Evolutionary conservation across 371 early-diverging fungal genomes (phyloP).

Genomic region (Ordospora colligata): DNA sequence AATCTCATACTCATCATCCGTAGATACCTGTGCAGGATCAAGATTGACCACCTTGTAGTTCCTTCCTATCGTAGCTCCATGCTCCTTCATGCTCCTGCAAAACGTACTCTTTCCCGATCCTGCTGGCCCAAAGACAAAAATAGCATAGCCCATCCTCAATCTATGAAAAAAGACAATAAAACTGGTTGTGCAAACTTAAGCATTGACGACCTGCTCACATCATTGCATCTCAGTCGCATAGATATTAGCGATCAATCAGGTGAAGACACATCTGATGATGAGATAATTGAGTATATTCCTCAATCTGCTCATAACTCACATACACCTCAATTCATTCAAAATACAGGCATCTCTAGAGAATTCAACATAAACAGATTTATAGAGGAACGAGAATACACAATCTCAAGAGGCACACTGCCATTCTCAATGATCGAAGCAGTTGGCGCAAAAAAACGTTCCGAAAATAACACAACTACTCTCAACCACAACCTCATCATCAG

Average conservation of each 20-base stretch:
- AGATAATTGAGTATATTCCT: no score
- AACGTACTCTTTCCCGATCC: slow-evolving; percentile 91
- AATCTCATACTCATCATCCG: slow-evolving; percentile 47
- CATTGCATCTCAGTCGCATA: neutral
- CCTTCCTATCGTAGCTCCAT: slow-evolving; percentile 70
- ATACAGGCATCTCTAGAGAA: neutral
- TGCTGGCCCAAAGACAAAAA: slow-evolving; percentile 81
- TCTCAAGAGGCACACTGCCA: neutral
- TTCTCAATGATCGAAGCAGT: neutral
- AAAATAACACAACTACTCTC: neutral
- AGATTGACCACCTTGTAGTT: slow-evolving; percentile 82
- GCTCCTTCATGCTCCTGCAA: slow-evolving; percentile 80
- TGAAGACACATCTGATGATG: neutral
- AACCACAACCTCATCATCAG: neutral
- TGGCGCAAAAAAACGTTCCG: neutral
- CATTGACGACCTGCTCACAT: neutral
- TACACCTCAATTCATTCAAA: no score
- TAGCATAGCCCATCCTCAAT: slow-evolving; percentile 47
- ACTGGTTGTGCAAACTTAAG: neutral
- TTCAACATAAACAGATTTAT: neutral
- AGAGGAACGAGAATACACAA: neutral
- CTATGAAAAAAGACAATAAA: slow-evolving; percentile 18
- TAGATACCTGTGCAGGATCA: slow-evolving; percentile 84
- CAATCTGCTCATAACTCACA: neutral
- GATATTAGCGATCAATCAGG: neutral